Percentiles rank a stretch among this genome's conserved stretches.
Conservation (phyloP, 2,329 filamentous ascomycete species). For the Diaporthe sp. region DNA sequence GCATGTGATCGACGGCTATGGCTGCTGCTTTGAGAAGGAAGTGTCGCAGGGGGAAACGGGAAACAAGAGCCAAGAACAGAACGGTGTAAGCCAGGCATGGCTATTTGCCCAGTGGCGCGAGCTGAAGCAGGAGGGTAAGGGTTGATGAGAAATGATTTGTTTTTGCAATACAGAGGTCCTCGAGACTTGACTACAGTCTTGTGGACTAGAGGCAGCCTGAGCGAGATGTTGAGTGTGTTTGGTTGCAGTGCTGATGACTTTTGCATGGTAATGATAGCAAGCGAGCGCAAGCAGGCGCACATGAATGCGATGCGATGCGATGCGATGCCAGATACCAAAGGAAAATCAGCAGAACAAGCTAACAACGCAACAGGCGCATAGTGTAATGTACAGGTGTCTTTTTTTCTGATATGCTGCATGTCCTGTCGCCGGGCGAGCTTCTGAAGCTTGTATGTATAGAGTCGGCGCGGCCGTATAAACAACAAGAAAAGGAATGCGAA, state of each 20-base stretch:
- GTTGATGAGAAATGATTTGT: slow-evolving; percentile 34
- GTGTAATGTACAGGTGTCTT: slow-evolving; percentile 63
- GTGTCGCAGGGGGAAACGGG: slow-evolving; percentile 35
- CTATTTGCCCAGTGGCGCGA: slow-evolving; percentile 36
- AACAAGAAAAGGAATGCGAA: slow-evolving; percentile 45
- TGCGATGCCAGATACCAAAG: slow-evolving; percentile 52
- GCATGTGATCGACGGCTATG: slow-evolving; percentile 34
- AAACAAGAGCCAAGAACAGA: slow-evolving; percentile 48
- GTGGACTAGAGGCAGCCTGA: slow-evolving; percentile 23
- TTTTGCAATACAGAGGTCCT: slow-evolving; percentile 45
- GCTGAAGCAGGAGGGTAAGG: slow-evolving; percentile 33
- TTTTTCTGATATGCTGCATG: slow-evolving; percentile 52
- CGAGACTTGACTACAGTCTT: slow-evolving; percentile 39
- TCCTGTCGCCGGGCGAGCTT: slow-evolving; percentile 51
- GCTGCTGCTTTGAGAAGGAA: slow-evolving; percentile 34
- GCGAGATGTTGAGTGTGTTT: slow-evolving; percentile 30
- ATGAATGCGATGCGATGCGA: slow-evolving; percentile 47
- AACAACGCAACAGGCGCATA: slow-evolving; percentile 50
- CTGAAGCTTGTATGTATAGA: slow-evolving; percentile 37
- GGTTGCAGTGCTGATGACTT: slow-evolving; percentile 39
- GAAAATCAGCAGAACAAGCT: slow-evolving; percentile 58
- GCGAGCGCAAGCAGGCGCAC: slow-evolving; percentile 34
- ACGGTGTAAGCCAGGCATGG: slow-evolving; percentile 37
- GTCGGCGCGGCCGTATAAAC: slow-evolving; percentile 38
- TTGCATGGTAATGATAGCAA: slow-evolving; percentile 31